These are phyloP conservation scores for Calocera viscosa DNA, from an alignment of 768 basidiomycete species.

Conservation along the genomic window DNA sequence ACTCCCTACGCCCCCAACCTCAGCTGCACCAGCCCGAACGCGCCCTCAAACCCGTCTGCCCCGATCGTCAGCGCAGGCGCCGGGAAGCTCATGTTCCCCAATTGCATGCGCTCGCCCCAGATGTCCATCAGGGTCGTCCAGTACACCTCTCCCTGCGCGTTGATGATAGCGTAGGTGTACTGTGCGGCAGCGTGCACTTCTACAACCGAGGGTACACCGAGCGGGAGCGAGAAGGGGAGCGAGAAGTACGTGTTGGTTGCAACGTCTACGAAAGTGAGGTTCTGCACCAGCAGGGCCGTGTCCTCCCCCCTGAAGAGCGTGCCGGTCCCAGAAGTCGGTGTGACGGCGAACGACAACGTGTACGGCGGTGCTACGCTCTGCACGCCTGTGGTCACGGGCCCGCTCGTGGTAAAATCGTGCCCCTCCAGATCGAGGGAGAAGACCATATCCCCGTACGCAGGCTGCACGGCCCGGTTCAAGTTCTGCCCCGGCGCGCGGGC, in stretches of 20 bases:
- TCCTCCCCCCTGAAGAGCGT: conserved; percentile 28
- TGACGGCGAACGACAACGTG: conserved; percentile 32
- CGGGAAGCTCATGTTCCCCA: conserved; percentile 36
- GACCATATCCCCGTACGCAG: conserved; percentile 24
- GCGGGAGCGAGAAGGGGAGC: conserved; percentile 25
- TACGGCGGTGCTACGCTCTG: conserved; percentile 36
- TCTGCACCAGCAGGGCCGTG: conserved; percentile 23
- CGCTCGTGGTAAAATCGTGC: conserved; percentile 14
- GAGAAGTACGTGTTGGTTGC: conserved; percentile 29
- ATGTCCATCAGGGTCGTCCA: conserved; percentile 32
- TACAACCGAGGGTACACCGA: conserved; percentile 27
- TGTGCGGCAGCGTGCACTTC: conserved; percentile 30
- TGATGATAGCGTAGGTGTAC: conserved; percentile 28
- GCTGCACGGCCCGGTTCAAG: conserved; percentile 31
- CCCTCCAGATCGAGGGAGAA: conserved; percentile 15
- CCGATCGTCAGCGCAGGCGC: conserved; percentile 29
- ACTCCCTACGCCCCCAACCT: background rate
- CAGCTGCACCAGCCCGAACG: conserved; percentile 25
- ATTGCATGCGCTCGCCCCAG: conserved; percentile 31
- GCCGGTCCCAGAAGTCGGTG: conserved; percentile 22
- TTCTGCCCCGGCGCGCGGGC: conserved; percentile 35
- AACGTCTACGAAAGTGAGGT: conserved; percentile 30
- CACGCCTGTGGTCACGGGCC: conserved; percentile 25
- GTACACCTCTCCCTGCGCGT: conserved; percentile 22
- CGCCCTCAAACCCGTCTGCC: conserved; percentile 30